These are phyloP conservation scores for Nevesoporus exiguus DNA, from an alignment of 768 basidiomycete genomes.

Conservation along the genomic window DNA sequence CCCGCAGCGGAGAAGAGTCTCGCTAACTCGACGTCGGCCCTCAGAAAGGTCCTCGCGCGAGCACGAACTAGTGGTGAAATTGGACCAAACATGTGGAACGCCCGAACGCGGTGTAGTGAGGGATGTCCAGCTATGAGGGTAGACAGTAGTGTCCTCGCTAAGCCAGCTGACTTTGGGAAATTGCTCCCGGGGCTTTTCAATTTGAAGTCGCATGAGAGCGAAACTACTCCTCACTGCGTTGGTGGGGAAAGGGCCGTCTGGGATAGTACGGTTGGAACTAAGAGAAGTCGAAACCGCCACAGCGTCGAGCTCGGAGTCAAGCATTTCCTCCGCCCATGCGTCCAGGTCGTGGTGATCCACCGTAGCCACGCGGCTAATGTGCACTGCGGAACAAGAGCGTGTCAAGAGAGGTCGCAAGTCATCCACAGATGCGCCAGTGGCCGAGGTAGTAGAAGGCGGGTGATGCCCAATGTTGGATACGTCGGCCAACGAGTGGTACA, in stretches of 20 bases:
- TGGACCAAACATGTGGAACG: neutral
- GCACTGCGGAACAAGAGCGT: conserved; percentile 7
- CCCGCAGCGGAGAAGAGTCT: conserved; percentile 21
- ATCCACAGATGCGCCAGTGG: neutral
- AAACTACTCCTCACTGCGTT: neutral
- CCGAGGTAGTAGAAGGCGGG: neutral
- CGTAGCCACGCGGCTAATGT: conserved; percentile 19
- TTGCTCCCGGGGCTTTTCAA: neutral
- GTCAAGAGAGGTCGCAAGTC: conserved; percentile 7
- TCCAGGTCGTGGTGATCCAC: conserved; percentile 25
- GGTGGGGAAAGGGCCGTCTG: neutral
- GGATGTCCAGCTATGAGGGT: conserved; percentile 1
- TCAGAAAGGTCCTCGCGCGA: conserved; percentile 8
- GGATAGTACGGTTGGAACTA: conserved; percentile 1
- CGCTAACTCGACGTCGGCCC: conserved; percentile 18
- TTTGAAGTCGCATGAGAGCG: conserved; percentile 5
- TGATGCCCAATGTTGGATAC: conserved; percentile 3
- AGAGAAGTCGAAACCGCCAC: conserved; percentile 10
- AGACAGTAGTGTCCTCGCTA: neutral
- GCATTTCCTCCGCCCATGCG: conserved; percentile 19
- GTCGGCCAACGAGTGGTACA: conserved; percentile 6
- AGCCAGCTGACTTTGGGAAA: neutral
- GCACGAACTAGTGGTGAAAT: neutral
- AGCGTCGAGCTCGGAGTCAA: conserved; percentile 9
- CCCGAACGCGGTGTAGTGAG: conserved; percentile 5